Evolutionary conservation across 352 stramenopile species (phyloP), one percentile per base, ranked within the genome.

Genomic region (Nothophytophthora sp.): DNA sequence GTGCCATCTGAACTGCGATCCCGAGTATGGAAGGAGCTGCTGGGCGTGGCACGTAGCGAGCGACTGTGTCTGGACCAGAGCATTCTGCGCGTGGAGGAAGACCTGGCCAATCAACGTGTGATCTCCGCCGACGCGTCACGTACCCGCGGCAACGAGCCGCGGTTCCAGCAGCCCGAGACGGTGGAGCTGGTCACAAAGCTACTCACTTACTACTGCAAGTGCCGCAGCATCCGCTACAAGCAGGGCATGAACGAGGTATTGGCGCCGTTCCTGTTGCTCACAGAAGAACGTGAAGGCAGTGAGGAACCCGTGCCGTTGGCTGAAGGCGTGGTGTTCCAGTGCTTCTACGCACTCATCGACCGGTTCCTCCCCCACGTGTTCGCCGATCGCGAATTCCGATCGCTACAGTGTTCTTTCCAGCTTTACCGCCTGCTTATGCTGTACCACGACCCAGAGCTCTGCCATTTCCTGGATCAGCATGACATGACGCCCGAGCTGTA

Each of bases 181-280:
- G 60, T 92, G 44, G 84, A 87, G 34, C 57, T 81, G 9, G 70
- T 98, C 43, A 60, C 67, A 9, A 88, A 93, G 55, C 58, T 98
- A 45, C 72, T 98, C 25, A 98, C 92, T 12, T 96, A 95, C 56
- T 97, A 97, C 62, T 97, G 91, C 84, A 97, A 97, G 55, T 79
- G 71, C 43, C 81, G 90, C 38, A 89, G 66, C 30, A 81, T 97
- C 42, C 62, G 70, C 18, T 98, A 98, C 84, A 98, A 98, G 46
- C 90, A 98, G 67, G 92, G 92, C 13, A 95, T 98, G 90, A 97
- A 98, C 63, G 92, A 98, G 61, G 88, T 97, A 37, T 66, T 98
- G 4, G 91, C 92, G 13, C 92, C 92, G 1, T 97, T 98, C 50
- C 49, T 98, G 20, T 69, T 96, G 41, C 73, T 96, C 24, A 74